A percentile compares a stretch with the other conserved stretches of the same genome.
These are phyloP conservation scores for Debaryomyces udenii DNA, from an alignment of 1,139 yeast genomes.

Conservation along the genomic window DNA sequence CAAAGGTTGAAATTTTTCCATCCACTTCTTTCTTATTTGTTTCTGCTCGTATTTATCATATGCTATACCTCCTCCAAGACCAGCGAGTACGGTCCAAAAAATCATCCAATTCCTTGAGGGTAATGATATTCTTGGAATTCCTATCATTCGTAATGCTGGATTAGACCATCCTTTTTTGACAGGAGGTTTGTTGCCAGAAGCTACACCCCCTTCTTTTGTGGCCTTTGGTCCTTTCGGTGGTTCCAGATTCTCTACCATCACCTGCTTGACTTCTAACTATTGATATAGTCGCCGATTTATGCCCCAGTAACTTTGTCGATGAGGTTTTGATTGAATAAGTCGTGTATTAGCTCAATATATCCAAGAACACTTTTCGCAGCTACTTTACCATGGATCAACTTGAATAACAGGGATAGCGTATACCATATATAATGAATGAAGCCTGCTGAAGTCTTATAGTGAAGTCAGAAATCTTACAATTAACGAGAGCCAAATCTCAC, in stretches of 20 bases:
- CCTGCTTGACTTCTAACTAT: background rate
- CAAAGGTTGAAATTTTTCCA: constrained; percentile 56
- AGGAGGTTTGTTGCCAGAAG: constrained; percentile 8
- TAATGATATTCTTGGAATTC: constrained; percentile 71
- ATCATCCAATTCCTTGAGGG: constrained; percentile 95
- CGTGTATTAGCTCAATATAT: background rate
- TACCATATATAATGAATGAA: too few relatives aligned
- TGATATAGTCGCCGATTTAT: background rate
- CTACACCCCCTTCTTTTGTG: constrained; percentile 1
- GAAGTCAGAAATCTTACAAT: too few relatives aligned
- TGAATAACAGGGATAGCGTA: too few relatives aligned
- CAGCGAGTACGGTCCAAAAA: constrained; percentile 74
- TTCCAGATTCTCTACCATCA: constrained; percentile 6
- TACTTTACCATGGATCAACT: too few relatives aligned
- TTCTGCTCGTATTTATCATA: constrained; percentile 81
- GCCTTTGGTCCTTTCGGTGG: constrained; percentile 2
- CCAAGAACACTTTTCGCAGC: background rate
- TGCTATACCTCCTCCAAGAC: constrained; percentile 68
- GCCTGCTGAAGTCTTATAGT: too few relatives aligned
- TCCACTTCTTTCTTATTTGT: constrained; percentile 66
- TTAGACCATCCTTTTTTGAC: constrained; percentile 64
- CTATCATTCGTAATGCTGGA: constrained; percentile 89
- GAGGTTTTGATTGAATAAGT: background rate
- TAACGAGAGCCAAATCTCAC: too few relatives aligned
- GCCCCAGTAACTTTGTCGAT: background rate